Percentiles rank a stretch among this genome's conserved stretches.
These are phyloP conservation scores for Juncus inflexus DNA, from an alignment of 176 grass and related monocot genomes.

Conservation along the genomic window DNA sequence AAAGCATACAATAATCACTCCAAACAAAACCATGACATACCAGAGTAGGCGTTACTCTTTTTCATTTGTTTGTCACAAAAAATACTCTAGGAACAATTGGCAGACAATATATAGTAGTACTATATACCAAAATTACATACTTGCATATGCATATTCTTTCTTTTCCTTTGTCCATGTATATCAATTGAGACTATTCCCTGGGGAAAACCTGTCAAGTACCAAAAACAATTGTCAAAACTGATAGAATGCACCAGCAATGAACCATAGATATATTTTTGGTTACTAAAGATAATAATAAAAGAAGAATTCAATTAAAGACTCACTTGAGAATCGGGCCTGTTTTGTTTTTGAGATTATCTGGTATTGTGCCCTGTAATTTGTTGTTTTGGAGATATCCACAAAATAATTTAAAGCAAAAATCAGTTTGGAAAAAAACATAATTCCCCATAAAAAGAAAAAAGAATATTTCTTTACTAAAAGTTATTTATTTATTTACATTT, in stretches of 20 bases:
- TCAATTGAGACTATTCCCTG: conserved; percentile 45
- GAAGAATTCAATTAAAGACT: conserved; percentile 14
- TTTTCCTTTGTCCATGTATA: not conserved
- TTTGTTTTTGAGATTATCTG: conserved; percentile 50
- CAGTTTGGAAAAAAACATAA: not conserved
- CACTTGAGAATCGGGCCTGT: conserved; percentile 37
- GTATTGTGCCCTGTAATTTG: conserved; percentile 44
- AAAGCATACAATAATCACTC: too few relatives aligned
- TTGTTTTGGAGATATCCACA: conserved; percentile 69
- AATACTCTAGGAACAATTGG: too few relatives aligned
- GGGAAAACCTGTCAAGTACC: conserved; percentile 42
- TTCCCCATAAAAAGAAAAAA: not conserved
- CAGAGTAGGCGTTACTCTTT: too few relatives aligned
- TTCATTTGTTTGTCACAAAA: too few relatives aligned
- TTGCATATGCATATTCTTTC: not conserved
- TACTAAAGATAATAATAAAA: conserved; percentile 1
- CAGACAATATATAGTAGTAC: too few relatives aligned
- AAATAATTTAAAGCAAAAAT: conserved; percentile 7
- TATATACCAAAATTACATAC: not conserved
- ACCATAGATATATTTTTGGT: not conserved
- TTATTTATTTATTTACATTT: conserved; percentile 45
- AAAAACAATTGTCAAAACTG: conserved; percentile 11
- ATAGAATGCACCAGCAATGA: not conserved
- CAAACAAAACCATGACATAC: too few relatives aligned
- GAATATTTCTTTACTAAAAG: not conserved